Conservation (phyloP, 768 basidiomycete species). For the Phanerochaete sordida region DNA sequence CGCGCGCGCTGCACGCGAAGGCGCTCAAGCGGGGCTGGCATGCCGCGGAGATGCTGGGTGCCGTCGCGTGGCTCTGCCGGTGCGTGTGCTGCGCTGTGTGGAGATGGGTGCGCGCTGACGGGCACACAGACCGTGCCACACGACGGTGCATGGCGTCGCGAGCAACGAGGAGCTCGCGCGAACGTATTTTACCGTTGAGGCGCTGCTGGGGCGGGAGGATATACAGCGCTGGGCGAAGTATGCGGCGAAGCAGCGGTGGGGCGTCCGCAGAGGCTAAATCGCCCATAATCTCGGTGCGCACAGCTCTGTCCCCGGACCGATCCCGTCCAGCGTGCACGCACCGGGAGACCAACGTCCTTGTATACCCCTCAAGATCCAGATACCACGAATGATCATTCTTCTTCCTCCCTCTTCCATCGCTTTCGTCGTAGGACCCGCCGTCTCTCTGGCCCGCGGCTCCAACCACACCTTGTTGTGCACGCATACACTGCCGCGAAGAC, state of each 20-base stretch:
- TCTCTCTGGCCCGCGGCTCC: too few relatives aligned
- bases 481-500: too few relatives aligned
- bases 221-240: constrained; percentile 55
- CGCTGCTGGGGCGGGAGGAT: constrained; percentile 49
- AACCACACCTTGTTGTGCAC: too few relatives aligned
- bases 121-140: constrained; percentile 46
- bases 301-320: too few relatives aligned
- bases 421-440: too few relatives aligned
- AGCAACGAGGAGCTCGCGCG: constrained; percentile 48
- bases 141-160: constrained; percentile 47
- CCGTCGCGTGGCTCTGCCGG: constrained; percentile 60
- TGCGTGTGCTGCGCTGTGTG: constrained; percentile 9
- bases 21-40: constrained; percentile 60
- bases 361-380: too few relatives aligned
- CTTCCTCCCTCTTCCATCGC: too few relatives aligned
- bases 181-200: constrained; percentile 46
- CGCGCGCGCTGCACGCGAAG: constrained; percentile 49
- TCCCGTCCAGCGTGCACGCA: too few relatives aligned
- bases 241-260: constrained; percentile 39
- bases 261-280: constrained; percentile 18
- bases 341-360: too few relatives aligned
- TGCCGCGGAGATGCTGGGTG: constrained; percentile 45
- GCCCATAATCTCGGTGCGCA: too few relatives aligned
- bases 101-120: background rate
- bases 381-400: too few relatives aligned